A percentile compares a stretch with the other conserved stretches of the same genome.
These are phyloP conservation scores for Cyclotella choctawhatcheeana DNA, from an alignment of 108 stramenopile species.

Conservation along the genomic window DNA sequence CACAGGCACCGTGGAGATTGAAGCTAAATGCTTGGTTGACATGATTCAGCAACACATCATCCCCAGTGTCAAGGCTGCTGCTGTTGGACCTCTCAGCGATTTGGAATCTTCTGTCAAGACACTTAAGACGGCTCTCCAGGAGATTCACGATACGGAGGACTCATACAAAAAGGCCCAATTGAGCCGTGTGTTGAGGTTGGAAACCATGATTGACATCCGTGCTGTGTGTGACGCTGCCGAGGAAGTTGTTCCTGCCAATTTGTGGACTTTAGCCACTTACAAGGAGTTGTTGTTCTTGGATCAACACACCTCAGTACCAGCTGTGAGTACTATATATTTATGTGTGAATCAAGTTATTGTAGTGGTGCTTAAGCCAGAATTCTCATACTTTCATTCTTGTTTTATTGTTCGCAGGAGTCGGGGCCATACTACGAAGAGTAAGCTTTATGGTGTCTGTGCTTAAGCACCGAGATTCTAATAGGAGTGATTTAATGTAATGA, in stretches of 20 bases:
- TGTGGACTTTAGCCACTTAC: constrained; percentile 96
- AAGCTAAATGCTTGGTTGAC: constrained; percentile 88
- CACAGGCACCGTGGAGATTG: constrained; percentile 93
- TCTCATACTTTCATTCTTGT: too few species aligned
- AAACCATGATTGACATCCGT: constrained; percentile 94
- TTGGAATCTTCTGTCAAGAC: constrained; percentile 71
- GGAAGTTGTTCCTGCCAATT: constrained; percentile 85
- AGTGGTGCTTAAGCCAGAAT: too few species aligned
- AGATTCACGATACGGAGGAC: constrained; percentile 68
- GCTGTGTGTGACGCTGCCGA: constrained; percentile 91
- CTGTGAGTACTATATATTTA: too few species aligned
- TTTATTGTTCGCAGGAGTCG: too few species aligned
- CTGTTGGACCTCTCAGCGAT: constrained; percentile 70
- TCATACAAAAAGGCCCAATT: constrained; percentile 78
- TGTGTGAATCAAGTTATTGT: too few species aligned
- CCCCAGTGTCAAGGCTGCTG: constrained; percentile 84
- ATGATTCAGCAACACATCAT: constrained; percentile 96
- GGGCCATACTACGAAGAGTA: too few species aligned
- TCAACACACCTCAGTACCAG: constrained; percentile 52
- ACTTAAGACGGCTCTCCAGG: constrained; percentile 68
- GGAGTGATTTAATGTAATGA: too few species aligned
- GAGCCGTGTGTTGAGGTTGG: constrained; percentile 84
- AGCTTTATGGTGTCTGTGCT: too few species aligned
- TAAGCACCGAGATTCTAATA: too few species aligned
- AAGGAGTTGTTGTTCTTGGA: constrained; percentile 94